phyloP scores from a whole-genome alignment of 2,329 filamentous ascomycete species.

The Aspergillus sp. region DNA sequence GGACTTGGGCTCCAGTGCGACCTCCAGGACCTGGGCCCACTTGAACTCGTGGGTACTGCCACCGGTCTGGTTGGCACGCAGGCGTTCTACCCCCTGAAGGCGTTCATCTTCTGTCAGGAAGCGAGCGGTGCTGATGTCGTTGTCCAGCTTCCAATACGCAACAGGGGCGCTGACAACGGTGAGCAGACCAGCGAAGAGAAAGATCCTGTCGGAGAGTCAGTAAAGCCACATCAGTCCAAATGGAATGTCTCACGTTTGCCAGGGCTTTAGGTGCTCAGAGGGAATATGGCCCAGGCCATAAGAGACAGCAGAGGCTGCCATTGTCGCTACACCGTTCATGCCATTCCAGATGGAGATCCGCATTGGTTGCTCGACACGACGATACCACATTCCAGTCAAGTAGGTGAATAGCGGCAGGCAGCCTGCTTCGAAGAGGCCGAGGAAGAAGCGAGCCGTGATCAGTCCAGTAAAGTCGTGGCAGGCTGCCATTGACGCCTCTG shows the following conservation, averaged over 20 bases:
- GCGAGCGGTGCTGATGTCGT: conserved; percentile 54
- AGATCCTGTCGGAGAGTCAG: conserved; percentile 42
- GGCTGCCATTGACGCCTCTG: conserved; percentile 49
- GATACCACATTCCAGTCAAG: conserved; percentile 49
- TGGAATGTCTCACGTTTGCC: conserved; percentile 49
- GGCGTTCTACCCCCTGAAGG: conserved; percentile 48
- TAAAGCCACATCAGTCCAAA: too few relatives aligned
- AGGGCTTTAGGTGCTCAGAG: conserved; percentile 43
- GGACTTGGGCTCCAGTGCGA: conserved; percentile 47
- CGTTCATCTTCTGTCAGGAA: conserved; percentile 49
- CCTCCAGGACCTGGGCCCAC: conserved; percentile 44
- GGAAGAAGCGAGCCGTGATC: conserved; percentile 52
- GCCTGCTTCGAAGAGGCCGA: conserved; percentile 55
- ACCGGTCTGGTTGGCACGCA: conserved; percentile 52
- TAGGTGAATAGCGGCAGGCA: conserved; percentile 48
- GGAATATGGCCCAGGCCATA: conserved; percentile 58
- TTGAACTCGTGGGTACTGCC: conserved; percentile 49
- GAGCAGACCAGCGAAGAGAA: conserved; percentile 61
- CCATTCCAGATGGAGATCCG: conserved; percentile 66
- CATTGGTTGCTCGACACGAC: conserved; percentile 59
- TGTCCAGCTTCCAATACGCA: conserved; percentile 60
- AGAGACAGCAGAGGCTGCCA: conserved; percentile 57
- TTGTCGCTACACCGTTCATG: conserved; percentile 59
- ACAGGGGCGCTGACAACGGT: conserved; percentile 60
- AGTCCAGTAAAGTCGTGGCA: conserved; percentile 48